Conservation (phyloP, 1,139 yeast genomes). For the Nakaseomyces bracarensis region DNA sequence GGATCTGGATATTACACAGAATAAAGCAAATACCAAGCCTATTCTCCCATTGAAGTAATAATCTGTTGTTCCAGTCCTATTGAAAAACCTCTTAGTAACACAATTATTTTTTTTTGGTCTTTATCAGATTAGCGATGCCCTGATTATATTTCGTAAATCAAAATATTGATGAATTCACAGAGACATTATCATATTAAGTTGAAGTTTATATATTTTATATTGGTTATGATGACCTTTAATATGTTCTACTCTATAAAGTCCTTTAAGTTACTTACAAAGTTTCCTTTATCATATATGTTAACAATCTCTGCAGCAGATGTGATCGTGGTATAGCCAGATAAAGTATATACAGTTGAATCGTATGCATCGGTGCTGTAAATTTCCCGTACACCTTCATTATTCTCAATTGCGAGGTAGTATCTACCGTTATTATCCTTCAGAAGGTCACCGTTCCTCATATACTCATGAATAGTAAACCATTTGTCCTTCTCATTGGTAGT, state of each 20-base stretch:
- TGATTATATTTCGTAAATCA: no score
- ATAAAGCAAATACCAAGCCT: no score
- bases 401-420: conserved; percentile 14
- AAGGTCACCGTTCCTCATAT: conserved; percentile 44
- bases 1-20: no score
- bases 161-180: no score
- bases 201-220: no score
- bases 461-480: conserved; percentile 67
- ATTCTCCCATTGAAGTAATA: no score
- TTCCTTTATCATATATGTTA: conserved; percentile 24
- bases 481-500: conserved; percentile 87
- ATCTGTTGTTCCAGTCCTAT: no score
- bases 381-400: conserved; percentile 8
- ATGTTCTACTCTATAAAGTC: conserved; percentile 9
- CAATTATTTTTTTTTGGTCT: no score
- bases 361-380: conserved; percentile 29
- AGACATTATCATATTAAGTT: neutral
- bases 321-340: conserved; percentile 14
- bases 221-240: no score
- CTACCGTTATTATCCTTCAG: conserved; percentile 14
- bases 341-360: conserved; percentile 19
- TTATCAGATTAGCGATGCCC: no score
- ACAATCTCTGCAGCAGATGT: conserved; percentile 16
- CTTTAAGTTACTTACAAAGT: conserved; percentile 17
- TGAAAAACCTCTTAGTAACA: no score